Conservation (phyloP, 768 basidiomycete species). For the Agaricus blazei region DNA sequence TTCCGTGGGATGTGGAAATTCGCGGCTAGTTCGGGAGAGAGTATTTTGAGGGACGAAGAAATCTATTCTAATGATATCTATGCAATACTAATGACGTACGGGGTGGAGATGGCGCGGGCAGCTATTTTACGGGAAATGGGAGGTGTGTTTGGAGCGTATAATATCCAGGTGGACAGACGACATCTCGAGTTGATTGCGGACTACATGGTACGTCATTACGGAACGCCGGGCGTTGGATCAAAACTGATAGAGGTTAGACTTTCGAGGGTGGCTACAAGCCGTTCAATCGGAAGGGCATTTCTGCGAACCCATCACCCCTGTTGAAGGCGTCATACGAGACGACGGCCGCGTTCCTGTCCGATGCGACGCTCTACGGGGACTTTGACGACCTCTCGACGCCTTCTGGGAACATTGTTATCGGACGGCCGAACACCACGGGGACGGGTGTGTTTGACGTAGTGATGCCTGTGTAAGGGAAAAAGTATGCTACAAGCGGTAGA, state of each 20-base stretch:
- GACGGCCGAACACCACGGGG: conserved; percentile 84
- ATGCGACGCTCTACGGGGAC: conserved; percentile 92
- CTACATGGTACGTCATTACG: conserved; percentile 72
- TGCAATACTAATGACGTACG: conserved; percentile 86
- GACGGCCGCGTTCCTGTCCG: conserved; percentile 87
- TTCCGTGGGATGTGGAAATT: conserved; percentile 85
- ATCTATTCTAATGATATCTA: conserved; percentile 96
- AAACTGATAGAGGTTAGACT: conserved; percentile 50
- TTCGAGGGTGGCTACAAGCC: conserved; percentile 98
- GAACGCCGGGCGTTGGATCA: conserved; percentile 18
- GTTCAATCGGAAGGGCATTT: conserved; percentile 95
- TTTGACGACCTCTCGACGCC: conserved; percentile 91
- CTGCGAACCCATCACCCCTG: conserved; percentile 89
- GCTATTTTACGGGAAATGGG: conserved; percentile 89
- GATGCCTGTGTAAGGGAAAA: conserved; percentile 36
- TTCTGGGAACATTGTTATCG: conserved; percentile 88
- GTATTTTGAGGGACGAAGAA: conserved; percentile 68
- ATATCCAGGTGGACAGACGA: conserved; percentile 89
- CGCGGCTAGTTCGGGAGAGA: conserved; percentile 43
- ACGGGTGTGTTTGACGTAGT: conserved; percentile 93
- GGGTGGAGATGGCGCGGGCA: conserved; percentile 93
- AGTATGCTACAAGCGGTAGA: conserved; percentile 6
- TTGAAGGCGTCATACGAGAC: conserved; percentile 98
- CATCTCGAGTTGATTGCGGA: conserved; percentile 97
- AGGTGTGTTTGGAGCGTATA: conserved; percentile 91